These are phyloP conservation scores for Rhodosporidiobolus odoratus DNA, from an alignment of 768 basidiomycete genomes.

Conservation along the genomic window DNA sequence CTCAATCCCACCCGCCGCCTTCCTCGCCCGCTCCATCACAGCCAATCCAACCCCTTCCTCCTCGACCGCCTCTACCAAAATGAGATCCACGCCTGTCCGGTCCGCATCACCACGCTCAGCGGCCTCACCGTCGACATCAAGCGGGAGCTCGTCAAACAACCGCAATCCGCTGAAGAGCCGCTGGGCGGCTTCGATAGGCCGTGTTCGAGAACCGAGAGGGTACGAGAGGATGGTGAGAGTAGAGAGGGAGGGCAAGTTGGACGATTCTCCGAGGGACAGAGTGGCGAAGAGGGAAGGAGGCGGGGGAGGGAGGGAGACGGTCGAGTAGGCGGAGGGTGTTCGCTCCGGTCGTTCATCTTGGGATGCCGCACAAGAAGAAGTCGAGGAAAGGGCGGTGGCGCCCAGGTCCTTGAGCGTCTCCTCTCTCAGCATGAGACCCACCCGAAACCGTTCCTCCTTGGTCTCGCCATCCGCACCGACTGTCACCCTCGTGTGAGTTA, in stretches of 20 bases:
- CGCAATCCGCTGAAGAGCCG: constrained; percentile 82
- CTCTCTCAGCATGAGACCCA: constrained; percentile 65
- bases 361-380: neutral
- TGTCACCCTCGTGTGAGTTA: constrained; percentile 6
- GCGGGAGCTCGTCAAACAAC: constrained; percentile 57
- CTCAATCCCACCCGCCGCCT: constrained; percentile 65
- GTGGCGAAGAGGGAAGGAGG: constrained; percentile 15
- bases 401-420: constrained; percentile 50
- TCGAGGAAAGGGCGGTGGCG: neutral
- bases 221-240: constrained; percentile 27
- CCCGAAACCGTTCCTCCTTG: constrained; percentile 45
- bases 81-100: constrained; percentile 64
- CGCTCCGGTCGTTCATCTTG: neutral
- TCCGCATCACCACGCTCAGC: constrained; percentile 47
- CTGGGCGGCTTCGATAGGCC: constrained; percentile 64
- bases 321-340: neutral
- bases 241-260: constrained; percentile 19
- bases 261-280: neutral
- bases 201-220: constrained; percentile 42
- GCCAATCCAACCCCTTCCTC: constrained; percentile 82
- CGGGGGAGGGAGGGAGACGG: constrained; percentile 42
- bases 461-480: neutral
- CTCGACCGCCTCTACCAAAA: constrained; percentile 75
- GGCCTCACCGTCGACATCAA: neutral
- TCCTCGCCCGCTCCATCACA: constrained; percentile 87